Conservation (phyloP, 208 protist genomes). For the Strigomonas culicis region DNA sequence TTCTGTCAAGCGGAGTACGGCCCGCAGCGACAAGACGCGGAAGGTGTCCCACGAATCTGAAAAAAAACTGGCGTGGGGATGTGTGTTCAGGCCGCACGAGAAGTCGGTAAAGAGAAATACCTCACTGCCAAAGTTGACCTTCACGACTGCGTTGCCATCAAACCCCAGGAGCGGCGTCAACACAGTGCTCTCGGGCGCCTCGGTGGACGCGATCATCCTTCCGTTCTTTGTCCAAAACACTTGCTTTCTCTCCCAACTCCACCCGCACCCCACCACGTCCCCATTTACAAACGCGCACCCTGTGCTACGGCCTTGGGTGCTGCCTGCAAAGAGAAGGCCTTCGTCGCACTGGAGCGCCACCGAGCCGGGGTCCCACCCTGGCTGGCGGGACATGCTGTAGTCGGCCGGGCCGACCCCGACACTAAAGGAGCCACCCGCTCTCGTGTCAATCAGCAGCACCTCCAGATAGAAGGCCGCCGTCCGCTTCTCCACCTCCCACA, state of each 20-base stretch:
- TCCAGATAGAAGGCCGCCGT: conserved; percentile 76
- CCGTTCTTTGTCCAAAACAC: conserved; percentile 89
- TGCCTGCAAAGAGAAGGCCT: conserved; percentile 62
- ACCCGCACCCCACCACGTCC: conserved; percentile 87
- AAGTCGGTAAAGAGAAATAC: conserved; percentile 47
- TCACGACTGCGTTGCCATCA: conserved; percentile 62
- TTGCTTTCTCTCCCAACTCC: conserved; percentile 43
- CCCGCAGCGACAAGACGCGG: conserved; percentile 66
- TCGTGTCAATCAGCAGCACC: conserved; percentile 71
- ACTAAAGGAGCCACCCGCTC: conserved; percentile 45
- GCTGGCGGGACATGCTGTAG: conserved; percentile 78
- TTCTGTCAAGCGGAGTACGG: conserved; percentile 10
- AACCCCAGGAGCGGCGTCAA: conserved; percentile 76
- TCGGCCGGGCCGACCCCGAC: conserved; percentile 74
- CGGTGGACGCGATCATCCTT: conserved; percentile 37
- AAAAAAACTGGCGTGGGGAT: conserved; percentile 6
- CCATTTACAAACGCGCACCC: conserved; percentile 67
- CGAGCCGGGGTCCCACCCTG: conserved; percentile 74
- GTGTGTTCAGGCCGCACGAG: neutral
- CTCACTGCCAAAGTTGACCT: conserved; percentile 81
- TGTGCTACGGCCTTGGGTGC: conserved; percentile 33
- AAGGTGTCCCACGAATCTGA: conserved; percentile 74
- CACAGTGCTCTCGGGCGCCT: conserved; percentile 15
- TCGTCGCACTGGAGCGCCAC: conserved; percentile 74
- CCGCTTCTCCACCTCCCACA: conserved; percentile 27